Conservation (phyloP, 208 protist genomes). For the Entamoeba nuttalli region DNA sequence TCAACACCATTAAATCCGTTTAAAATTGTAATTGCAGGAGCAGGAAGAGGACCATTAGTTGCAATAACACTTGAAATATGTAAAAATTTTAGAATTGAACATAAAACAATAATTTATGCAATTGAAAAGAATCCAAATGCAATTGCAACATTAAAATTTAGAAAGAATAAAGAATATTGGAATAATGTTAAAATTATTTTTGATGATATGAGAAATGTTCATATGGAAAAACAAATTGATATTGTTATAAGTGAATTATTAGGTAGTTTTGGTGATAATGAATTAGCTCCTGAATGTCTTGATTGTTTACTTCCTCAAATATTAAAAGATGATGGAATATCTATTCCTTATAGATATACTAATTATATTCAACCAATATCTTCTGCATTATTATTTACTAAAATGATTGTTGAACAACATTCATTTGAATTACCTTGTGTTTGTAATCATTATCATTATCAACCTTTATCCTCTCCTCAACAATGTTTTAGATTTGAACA, state of each 20-base stretch:
- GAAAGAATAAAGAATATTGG: not conserved
- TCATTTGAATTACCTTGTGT: not conserved
- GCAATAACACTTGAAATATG: not conserved
- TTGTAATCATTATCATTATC: not conserved
- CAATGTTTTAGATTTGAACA: not conserved
- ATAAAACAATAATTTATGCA: not conserved
- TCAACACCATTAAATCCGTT: not conserved
- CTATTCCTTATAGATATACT: not conserved
- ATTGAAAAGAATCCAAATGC: conserved; percentile 12
- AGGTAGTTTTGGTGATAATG: conserved; percentile 12
- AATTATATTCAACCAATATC: not conserved
- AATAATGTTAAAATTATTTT: not conserved
- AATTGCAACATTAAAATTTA: not conserved
- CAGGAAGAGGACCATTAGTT: conserved; percentile 10
- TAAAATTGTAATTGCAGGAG: conserved; percentile 1
- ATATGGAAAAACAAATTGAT: not conserved
- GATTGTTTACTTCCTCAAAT: not conserved
- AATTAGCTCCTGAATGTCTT: conserved; percentile 5
- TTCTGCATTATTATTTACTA: not conserved
- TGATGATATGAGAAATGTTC: not conserved
- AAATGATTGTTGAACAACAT: not conserved
- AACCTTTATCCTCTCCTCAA: not conserved
- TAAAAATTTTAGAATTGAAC: not conserved
- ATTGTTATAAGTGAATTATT: conserved; percentile 18
- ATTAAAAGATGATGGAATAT: not conserved